Percentiles rank a stretch among this genome's conserved stretches.
Conservation (phyloP, 2,329 filamentous ascomycete genomes). For the Magnaporthiopsis rhizophila region DNA sequence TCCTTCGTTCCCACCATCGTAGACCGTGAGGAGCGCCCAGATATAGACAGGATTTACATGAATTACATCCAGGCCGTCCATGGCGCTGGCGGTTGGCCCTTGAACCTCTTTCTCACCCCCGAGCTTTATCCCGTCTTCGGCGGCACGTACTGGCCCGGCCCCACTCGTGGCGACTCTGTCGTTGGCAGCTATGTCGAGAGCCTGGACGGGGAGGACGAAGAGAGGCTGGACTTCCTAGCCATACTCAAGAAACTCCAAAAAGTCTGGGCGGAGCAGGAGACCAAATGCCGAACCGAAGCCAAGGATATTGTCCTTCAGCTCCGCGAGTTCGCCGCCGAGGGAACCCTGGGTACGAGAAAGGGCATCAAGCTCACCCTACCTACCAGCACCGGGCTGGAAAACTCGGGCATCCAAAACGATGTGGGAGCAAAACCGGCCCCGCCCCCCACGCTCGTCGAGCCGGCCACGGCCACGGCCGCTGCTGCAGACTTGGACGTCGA, state of each 20-base stretch:
- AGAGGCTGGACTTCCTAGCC: slow-evolving; percentile 70
- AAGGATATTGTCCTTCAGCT: slow-evolving; percentile 75
- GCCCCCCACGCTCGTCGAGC: background rate
- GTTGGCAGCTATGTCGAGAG: slow-evolving; percentile 33
- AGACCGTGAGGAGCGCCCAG: slow-evolving; percentile 87
- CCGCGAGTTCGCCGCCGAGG: slow-evolving; percentile 81
- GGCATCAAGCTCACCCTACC: slow-evolving; percentile 19
- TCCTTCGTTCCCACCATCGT: slow-evolving; percentile 87
- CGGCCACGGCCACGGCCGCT: slow-evolving; percentile 11
- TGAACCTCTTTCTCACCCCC: slow-evolving; percentile 94
- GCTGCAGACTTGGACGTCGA: slow-evolving; percentile 62
- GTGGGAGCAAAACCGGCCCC: slow-evolving; percentile 3
- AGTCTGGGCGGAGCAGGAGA: slow-evolving; percentile 75
- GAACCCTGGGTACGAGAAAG: slow-evolving; percentile 47
- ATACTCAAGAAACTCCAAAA: slow-evolving; percentile 71
- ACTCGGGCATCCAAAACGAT: background rate
- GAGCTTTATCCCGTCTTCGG: slow-evolving; percentile 91
- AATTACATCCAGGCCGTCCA: slow-evolving; percentile 95
- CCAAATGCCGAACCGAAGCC: slow-evolving; percentile 75
- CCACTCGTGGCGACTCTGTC: slow-evolving; percentile 28
- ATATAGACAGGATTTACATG: slow-evolving; percentile 95
- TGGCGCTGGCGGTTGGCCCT: slow-evolving; percentile 83
- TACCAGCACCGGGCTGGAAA: slow-evolving; percentile 7
- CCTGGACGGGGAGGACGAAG: slow-evolving; percentile 34
- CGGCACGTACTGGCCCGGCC: slow-evolving; percentile 90